Evolutionary conservation across 805 yeast genomes (phyloP).

Genomic region (Candida ortonii): DNA sequence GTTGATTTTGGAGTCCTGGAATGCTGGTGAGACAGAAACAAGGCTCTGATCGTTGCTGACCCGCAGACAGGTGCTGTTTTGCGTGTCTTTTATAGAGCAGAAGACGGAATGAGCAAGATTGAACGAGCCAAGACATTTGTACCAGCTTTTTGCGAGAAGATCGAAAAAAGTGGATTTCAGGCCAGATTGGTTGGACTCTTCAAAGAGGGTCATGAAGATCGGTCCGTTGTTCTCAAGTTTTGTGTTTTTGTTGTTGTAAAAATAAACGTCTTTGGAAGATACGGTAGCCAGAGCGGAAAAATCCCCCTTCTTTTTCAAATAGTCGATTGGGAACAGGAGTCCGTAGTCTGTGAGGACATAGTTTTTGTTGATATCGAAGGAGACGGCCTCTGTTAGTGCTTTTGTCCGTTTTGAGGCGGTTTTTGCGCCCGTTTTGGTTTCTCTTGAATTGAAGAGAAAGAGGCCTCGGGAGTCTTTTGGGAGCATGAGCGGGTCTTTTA

Average conservation of each 20-base stretch:
- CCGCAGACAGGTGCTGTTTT: slow-evolving; percentile 39
- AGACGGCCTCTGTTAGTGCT: slow-evolving; percentile 32
- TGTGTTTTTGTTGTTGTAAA: slow-evolving; percentile 26
- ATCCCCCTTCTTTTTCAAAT: slow-evolving; percentile 17
- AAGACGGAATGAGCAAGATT: slow-evolving; percentile 40
- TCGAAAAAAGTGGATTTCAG: slow-evolving; percentile 36
- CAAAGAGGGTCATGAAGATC: slow-evolving; percentile 37
- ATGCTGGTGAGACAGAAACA: slow-evolving; percentile 31
- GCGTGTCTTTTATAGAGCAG: slow-evolving; percentile 36
- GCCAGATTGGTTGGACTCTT: slow-evolving; percentile 20
- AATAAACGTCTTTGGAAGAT: slow-evolving; percentile 12
- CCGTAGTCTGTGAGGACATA: slow-evolving; percentile 37
- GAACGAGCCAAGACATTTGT: slow-evolving; percentile 30
- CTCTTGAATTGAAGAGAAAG: slow-evolving; percentile 39
- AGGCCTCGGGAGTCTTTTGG: slow-evolving; percentile 36
- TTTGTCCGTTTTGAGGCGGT: slow-evolving; percentile 7
- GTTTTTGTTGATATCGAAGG: slow-evolving; percentile 38
- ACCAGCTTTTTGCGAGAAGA: slow-evolving; percentile 41
- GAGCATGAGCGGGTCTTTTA: slow-evolving; percentile 20
- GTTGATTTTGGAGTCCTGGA: slow-evolving; percentile 14
- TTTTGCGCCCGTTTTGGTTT: slow-evolving; percentile 33
- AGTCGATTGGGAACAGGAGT: slow-evolving; percentile 37
- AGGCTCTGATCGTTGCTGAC: slow-evolving; percentile 33
- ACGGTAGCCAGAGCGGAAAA: slow-evolving; percentile 4
- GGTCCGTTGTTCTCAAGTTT: slow-evolving; percentile 31